A percentile compares a stretch with the other conserved stretches of the same genome.
Evolutionary conservation across 768 basidiomycete genomes (phyloP).

Genomic region (Boletus pseudo-olivaceus): DNA sequence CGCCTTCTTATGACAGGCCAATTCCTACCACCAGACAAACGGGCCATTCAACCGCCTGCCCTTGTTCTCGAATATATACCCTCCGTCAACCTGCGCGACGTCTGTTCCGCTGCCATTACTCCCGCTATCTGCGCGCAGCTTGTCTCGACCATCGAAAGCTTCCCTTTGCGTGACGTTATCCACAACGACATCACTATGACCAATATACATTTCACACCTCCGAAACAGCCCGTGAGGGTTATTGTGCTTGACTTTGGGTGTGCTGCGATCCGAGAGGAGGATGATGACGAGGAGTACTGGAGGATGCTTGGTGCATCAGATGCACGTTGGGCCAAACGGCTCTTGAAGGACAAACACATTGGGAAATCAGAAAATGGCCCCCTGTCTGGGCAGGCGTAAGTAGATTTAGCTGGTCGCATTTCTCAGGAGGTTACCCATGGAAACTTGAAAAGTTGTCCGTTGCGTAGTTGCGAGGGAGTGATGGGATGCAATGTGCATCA

Average conservation of each 20-base stretch:
- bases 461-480: no score
- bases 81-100: background rate
- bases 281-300: background rate
- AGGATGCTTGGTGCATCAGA: background rate
- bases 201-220: background rate
- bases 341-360: background rate
- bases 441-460: no score
- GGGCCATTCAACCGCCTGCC: background rate
- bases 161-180: background rate
- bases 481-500: no score
- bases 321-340: background rate
- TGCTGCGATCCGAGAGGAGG: background rate
- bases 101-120: background rate
- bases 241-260: background rate
- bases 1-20: background rate
- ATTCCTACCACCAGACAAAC: background rate
- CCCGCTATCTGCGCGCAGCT: background rate
- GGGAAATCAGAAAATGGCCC: background rate
- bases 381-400: background rate
- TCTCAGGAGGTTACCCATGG: background rate
- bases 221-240: background rate
- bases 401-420: background rate
- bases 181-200: slow-evolving; percentile 1
- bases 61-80: slow-evolving; percentile 8
- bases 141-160: background rate